These are phyloP conservation scores for Dictyostelium brefeldianum DNA, from an alignment of 78 protist species.

Conservation along the genomic window DNA sequence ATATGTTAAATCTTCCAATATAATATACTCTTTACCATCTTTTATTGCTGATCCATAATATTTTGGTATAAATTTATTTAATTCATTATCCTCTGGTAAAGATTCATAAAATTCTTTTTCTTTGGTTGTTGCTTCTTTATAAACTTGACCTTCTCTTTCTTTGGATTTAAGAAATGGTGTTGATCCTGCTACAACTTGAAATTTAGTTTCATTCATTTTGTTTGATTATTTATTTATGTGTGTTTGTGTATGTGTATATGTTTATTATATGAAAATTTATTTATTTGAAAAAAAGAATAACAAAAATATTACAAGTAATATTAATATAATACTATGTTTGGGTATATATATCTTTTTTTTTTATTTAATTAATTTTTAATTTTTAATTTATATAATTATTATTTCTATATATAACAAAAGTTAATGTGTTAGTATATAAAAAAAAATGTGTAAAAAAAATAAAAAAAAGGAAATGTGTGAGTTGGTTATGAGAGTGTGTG, in stretches of 20 bases:
- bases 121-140: constrained; percentile 14
- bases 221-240: neutral
- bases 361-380: neutral
- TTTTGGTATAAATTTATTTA: constrained; percentile 31
- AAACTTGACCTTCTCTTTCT: constrained; percentile 41
- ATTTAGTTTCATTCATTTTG: constrained; percentile 19
- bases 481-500: too few species aligned
- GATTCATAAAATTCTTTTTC: constrained; percentile 52
- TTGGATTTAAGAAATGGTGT: constrained; percentile 49
- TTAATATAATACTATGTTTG: neutral
- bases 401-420: too few species aligned
- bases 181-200: constrained; percentile 68
- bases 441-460: too few species aligned
- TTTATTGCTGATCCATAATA: neutral
- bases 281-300: neutral
- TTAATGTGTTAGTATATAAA: too few species aligned
- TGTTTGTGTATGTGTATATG: neutral
- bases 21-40: constrained; percentile 15
- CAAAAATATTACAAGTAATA: too few species aligned
- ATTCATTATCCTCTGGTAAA: neutral
- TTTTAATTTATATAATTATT: neutral
- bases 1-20: constrained; percentile 52
- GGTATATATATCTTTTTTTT: neutral
- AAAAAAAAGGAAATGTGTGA: too few species aligned
- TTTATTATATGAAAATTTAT: neutral